Evolutionary conservation across 2,329 filamentous ascomycete species (phyloP), one percentile per base, ranked within the genome.

Genomic region (Trichoderma hamatum): DNA sequence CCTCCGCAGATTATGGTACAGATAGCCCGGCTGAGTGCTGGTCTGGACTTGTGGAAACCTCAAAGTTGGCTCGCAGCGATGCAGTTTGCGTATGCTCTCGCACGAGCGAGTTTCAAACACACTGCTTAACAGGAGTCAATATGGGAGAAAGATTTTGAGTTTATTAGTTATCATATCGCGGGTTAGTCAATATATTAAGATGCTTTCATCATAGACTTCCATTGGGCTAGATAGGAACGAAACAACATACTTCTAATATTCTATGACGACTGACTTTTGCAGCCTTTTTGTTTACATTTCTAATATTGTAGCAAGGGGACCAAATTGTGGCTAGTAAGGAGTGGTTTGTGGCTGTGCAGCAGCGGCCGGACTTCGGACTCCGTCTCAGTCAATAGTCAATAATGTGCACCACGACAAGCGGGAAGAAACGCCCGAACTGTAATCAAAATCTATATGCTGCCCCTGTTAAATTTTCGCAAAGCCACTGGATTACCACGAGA

Each of bases 1-100:
- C 7, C 34, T 26, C 34, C 56, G 36, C 34, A 39, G 7, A 28
- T 14, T 9, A 60, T 60, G 56, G 21, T 60, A 16, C 16, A 19
- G 24, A 16, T 60, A 43, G 56, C 36, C 21, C 34, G 56, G 30
- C 26, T 60, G 14, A 34, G 56, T 26, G 56, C 56, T 26, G 56
- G 56, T n/a, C 10, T 60, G 7, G 56, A 60, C 16, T 60, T 36
- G 56, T 43, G 56, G 56, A 60, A 43, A 16, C 56, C 56, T 43
- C 34, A 24, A 28, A 60, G 56, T 19, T 60, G 56, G 56, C 10
- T 60, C 16, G 56, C 56, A 4, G 56, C 24, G 36, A n/a, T n/a
- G 7, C 49, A 46, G n/a, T 19, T 46, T 46, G 43, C 43, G 43
- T 46, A 46, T 7, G 43, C 43, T 46, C 16, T 46, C 3, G 43